phyloP scores from a whole-genome alignment of 129 eudicot genomes.

The Erigeron canadensis region DNA sequence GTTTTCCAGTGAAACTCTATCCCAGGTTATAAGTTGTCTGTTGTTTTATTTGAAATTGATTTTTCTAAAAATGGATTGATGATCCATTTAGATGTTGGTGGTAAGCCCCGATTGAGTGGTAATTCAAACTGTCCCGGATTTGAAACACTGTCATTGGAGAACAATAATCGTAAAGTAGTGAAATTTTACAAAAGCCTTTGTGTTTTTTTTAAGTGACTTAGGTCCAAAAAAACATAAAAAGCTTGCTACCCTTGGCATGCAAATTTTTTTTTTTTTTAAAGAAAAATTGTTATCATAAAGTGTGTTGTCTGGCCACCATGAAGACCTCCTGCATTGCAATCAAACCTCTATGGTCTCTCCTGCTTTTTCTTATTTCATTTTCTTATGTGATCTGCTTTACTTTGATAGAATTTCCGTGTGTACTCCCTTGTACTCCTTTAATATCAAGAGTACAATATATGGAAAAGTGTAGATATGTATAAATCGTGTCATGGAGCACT shows the following conservation, averaged over 20 bases:
- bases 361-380: neutral
- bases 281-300: no score
- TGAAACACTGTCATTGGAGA: no score
- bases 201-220: neutral
- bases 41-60: no score
- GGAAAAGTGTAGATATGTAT: neutral
- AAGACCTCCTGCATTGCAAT: neutral
- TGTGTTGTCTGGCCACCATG: neutral
- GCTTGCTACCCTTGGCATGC: neutral
- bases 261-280: no score
- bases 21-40: no score
- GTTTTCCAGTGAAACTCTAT: no score
- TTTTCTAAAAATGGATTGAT: no score
- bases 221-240: neutral
- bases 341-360: neutral
- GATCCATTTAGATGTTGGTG: no score
- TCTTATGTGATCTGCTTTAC: neutral
- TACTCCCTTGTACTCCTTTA: neutral
- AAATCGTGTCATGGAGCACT: neutral
- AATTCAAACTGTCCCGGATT: no score
- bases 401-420: neutral
- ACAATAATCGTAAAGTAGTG: neutral
- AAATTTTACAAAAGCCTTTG: neutral
- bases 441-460: neutral
- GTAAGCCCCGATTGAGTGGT: no score